Conservation (phyloP, 2,329 filamentous ascomycete genomes). For the Colletotrichum sp. region DNA sequence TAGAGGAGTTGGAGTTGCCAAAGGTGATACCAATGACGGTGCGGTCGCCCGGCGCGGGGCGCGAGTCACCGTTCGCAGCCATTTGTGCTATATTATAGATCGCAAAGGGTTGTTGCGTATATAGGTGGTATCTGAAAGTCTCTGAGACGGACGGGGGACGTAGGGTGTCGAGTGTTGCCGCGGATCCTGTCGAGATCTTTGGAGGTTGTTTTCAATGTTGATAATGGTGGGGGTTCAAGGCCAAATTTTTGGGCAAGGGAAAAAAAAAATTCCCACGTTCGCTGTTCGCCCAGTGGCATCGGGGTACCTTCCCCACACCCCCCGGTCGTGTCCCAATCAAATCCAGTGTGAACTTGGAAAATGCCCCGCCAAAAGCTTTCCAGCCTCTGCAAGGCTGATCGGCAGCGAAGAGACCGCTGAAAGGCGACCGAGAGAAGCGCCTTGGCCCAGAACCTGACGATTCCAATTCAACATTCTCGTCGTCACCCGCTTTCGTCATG, state of each 20-base stretch:
- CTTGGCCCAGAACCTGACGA: background rate
- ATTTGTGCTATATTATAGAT: slow-evolving; percentile 35
- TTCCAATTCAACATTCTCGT: slow-evolving; percentile 3
- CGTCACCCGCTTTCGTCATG: slow-evolving; percentile 46
- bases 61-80: slow-evolving; percentile 50
- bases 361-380: slow-evolving; percentile 27
- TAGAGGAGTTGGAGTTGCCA: slow-evolving; percentile 98
- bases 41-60: slow-evolving; percentile 60
- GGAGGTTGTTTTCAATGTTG: slow-evolving; percentile 12
- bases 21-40: slow-evolving; percentile 94
- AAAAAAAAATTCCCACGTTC: slow-evolving; percentile 18
- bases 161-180: background rate
- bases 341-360: background rate
- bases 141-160: background rate
- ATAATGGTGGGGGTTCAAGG: slow-evolving; percentile 22
- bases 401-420: background rate
- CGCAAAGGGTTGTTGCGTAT: background rate
- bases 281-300: slow-evolving; percentile 4
- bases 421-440: background rate
- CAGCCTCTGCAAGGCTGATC: slow-evolving; percentile 20
- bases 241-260: slow-evolving; percentile 15
- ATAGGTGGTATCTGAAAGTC: background rate
- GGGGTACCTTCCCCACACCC: background rate
- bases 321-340: slow-evolving; percentile 14
- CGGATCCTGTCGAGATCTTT: slow-evolving; percentile 5